A percentile compares a stretch with the other conserved stretches of the same genome.
Conservation (phyloP, 1,284 basidiomycete genomes). For the Amylostereum chailletii region DNA sequence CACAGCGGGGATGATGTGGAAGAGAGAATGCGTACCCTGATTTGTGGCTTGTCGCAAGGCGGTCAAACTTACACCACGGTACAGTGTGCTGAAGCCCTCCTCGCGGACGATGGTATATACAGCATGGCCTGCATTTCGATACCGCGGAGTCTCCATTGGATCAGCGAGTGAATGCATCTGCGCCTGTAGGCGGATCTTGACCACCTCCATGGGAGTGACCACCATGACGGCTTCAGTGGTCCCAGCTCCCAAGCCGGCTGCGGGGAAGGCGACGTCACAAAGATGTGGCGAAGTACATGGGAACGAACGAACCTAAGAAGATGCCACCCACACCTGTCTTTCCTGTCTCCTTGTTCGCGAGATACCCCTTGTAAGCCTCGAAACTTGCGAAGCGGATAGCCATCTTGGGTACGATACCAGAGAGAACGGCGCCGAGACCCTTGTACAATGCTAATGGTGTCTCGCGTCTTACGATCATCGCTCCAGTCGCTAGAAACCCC, state of each 20-base stretch:
- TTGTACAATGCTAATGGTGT: conserved; percentile 97
- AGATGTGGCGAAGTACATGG: background rate
- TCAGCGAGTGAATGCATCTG: conserved; percentile 97
- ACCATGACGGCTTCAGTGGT: conserved; percentile 91
- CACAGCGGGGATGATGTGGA: too few relatives aligned
- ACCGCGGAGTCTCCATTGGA: conserved; percentile 88
- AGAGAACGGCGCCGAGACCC: conserved; percentile 94
- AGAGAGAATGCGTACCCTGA: conserved; percentile 52
- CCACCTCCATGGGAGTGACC: conserved; percentile 98
- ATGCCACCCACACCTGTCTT: conserved; percentile 69
- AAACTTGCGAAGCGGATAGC: conserved; percentile 98
- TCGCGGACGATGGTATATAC: conserved; percentile 94
- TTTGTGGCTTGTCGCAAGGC: conserved; percentile 97
- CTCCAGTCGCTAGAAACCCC: conserved; percentile 90
- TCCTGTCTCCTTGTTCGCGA: conserved; percentile 73
- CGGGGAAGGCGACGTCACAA: background rate
- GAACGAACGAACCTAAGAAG: conserved; percentile 55
- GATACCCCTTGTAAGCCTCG: conserved; percentile 84
- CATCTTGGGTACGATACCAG: conserved; percentile 99
- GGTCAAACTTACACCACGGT: conserved; percentile 89
- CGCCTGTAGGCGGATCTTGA: conserved; percentile 97
- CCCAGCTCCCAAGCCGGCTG: conserved; percentile 90
- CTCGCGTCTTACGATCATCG: conserved; percentile 85
- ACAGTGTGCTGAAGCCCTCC: conserved; percentile 82
- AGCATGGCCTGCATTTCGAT: conserved; percentile 95